These are phyloP conservation scores for Saprolegnia diclina DNA, from an alignment of 352 stramenopile species.

Conservation along the genomic window DNA sequence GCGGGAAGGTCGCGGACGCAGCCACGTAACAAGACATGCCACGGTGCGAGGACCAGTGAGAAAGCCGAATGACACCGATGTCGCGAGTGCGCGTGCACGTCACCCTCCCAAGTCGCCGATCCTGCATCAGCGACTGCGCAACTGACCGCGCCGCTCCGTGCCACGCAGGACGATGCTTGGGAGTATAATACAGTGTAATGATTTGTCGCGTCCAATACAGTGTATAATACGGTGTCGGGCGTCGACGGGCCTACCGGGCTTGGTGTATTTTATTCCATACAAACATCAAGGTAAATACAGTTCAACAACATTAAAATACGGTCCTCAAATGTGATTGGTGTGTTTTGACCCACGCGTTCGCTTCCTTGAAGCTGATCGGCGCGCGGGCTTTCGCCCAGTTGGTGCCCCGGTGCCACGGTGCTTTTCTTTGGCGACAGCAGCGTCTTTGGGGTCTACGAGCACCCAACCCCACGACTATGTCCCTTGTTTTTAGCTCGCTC, in stretches of 20 bases:
- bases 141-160: too few relatives aligned
- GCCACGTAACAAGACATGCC: too few relatives aligned
- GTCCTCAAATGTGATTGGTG: too few relatives aligned
- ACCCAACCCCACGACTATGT: neutral
- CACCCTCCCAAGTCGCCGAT: too few relatives aligned
- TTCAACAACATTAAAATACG: neutral
- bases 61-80: too few relatives aligned
- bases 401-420: neutral
- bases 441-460: neutral
- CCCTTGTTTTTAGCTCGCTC: too few relatives aligned
- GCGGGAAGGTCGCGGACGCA: too few relatives aligned
- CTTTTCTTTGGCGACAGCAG: neutral
- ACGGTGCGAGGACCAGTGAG: too few relatives aligned
- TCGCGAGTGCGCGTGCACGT: too few relatives aligned
- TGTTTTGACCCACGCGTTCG: neutral
- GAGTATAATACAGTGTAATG: conserved; percentile 1
- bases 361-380: neutral
- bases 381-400: too few relatives aligned
- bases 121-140: too few relatives aligned
- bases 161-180: too few relatives aligned
- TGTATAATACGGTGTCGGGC: neutral
- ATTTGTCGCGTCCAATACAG: neutral
- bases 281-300: neutral
- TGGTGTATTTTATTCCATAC: neutral
- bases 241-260: neutral